Conservation (phyloP, 306 rosid genomes). For the Quercus wislizeni region DNA sequence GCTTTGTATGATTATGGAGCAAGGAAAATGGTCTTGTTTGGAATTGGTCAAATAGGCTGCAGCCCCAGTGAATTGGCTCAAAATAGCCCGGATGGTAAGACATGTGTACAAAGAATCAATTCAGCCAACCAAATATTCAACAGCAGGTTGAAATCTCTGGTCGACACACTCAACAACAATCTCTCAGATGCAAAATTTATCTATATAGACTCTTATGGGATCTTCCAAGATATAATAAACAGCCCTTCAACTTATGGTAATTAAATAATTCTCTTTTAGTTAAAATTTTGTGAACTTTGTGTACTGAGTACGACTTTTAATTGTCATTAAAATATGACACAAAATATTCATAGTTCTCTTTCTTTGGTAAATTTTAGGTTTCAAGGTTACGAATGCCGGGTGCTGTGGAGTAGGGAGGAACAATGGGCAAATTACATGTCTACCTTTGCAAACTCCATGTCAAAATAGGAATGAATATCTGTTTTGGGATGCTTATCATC, state of each 20-base stretch:
- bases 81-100: slow-evolving; percentile 70
- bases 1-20: slow-evolving; percentile 74
- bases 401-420: slow-evolving; percentile 97
- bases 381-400: too few relatives aligned
- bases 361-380: too few relatives aligned
- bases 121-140: slow-evolving; percentile 85
- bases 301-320: too few relatives aligned
- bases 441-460: slow-evolving; percentile 82
- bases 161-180: slow-evolving; percentile 59
- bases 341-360: too few relatives aligned
- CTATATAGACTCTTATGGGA: slow-evolving; percentile 67
- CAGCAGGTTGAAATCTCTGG: slow-evolving; percentile 56
- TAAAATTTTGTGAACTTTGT: too few relatives aligned
- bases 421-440: slow-evolving; percentile 89
- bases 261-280: background rate
- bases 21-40: slow-evolving; percentile 79
- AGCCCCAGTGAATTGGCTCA: slow-evolving; percentile 84
- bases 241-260: slow-evolving; percentile 77
- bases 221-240: slow-evolving; percentile 63
- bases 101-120: slow-evolving; percentile 76
- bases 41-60: slow-evolving; percentile 93
- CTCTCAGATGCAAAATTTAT: slow-evolving; percentile 56
- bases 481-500: slow-evolving; percentile 98
- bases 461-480: slow-evolving; percentile 52
- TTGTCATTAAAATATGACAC: too few relatives aligned